These are phyloP conservation scores for Colletotrichum musicola DNA, from an alignment of 2,329 filamentous ascomycete species.

Conservation along the genomic window DNA sequence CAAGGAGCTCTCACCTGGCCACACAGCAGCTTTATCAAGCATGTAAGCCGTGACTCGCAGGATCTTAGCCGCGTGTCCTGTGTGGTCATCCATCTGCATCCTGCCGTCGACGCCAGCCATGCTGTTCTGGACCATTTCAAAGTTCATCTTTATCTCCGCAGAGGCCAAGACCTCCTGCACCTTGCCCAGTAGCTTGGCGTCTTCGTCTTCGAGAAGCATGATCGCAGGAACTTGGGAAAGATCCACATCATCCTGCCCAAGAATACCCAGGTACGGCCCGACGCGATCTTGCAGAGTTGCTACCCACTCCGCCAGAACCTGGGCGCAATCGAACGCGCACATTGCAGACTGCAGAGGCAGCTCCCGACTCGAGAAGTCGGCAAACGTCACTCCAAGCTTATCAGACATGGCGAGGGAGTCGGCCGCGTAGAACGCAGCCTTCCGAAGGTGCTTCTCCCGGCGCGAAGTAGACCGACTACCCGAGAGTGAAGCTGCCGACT, in stretches of 20 bases:
- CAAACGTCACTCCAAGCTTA: constrained; percentile 86
- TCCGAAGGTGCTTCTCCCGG: constrained; percentile 88
- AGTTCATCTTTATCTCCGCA: constrained; percentile 83
- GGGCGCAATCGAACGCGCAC: constrained; percentile 93
- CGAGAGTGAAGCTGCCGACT: constrained; percentile 42
- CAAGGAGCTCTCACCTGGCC: constrained; percentile 77
- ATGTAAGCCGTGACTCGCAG: constrained; percentile 87
- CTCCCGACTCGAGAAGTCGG: constrained; percentile 85
- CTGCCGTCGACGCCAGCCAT: constrained; percentile 66
- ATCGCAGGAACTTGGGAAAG: constrained; percentile 84
- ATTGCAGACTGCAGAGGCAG: constrained; percentile 91
- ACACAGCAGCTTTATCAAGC: constrained; percentile 89
- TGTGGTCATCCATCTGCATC: constrained; percentile 70
- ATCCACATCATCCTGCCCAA: constrained; percentile 87
- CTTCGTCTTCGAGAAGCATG: constrained; percentile 92
- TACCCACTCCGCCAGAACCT: constrained; percentile 95
- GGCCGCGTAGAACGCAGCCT: constrained; percentile 95
- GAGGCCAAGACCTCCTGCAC: constrained; percentile 82
- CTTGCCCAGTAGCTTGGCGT: constrained; percentile 86
- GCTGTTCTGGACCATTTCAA: constrained; percentile 61
- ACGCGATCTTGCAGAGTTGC: constrained; percentile 93
- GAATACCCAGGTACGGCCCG: constrained; percentile 87
- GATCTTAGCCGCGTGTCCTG: constrained; percentile 87
- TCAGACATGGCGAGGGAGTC: constrained; percentile 92
- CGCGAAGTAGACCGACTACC: constrained; percentile 68